Evolutionary conservation across 1,139 yeast species (phyloP), one percentile per base, ranked within the genome.

Genomic region (Kodamaea alishanica): DNA sequence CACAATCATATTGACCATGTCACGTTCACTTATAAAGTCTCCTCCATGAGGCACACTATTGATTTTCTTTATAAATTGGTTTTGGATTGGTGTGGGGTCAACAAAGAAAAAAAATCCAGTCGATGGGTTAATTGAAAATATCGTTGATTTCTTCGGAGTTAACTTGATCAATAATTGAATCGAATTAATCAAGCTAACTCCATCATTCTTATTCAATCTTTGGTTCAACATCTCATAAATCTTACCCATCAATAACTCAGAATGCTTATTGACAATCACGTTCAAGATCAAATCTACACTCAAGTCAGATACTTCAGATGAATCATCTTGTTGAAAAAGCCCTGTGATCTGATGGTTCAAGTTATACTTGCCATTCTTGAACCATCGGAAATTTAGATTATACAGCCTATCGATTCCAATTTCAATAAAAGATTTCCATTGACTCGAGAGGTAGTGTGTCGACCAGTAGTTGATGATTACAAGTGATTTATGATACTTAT

Each of bases 391-490:
- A 34, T 73, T 69, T 35, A 84, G 61, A 24, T 74, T 70, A 45
- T 78, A 70, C 24, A 65, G 57, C 32, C 64, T 70, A 48, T 77
- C 77, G 15, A 84, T 68, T 0, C 92, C 92, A 42, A 87, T 74
- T 44, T 82, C 87, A 27, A 87, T 73, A 35, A 63, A 73, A 42
- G 71, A 78, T 59, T 60, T 73, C 65, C 71, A 64, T 39, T 54
- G 58, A 28, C 57, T 58, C 4, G 63, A 57, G 27, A 65, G 47
- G 43, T 65, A 56, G 63, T 68, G 67, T 61, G 67, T 64, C 9
- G 75, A 58, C 96, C 96, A 86, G 61, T 87, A 87, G 47, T 79
- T 77, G 6, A 88, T 70, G 2, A 77, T 60, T 11, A 88, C 79
- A 20, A 77, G 60, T 32, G 81, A 75, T 42, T 75, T 73, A 45